These are phyloP conservation scores for Cryphonectria parasitica DNA, from an alignment of 2,329 filamentous ascomycete genomes.

Conservation along the genomic window DNA sequence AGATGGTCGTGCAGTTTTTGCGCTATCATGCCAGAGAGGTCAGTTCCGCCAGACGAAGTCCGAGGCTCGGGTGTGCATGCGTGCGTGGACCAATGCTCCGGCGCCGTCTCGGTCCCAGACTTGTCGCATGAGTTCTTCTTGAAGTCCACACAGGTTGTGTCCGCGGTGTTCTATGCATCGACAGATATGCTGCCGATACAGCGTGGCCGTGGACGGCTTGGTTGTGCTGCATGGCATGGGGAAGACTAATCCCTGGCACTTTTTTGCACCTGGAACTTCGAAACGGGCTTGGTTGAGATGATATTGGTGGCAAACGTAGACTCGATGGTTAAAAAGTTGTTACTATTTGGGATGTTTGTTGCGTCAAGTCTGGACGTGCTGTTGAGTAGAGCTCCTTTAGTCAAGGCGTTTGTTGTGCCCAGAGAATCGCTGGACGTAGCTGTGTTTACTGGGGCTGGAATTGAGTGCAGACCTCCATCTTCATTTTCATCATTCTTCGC, in stretches of 20 bases:
- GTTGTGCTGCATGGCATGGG: neutral
- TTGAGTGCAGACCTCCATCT: neutral
- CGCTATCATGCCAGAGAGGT: neutral
- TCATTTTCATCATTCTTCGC: neutral
- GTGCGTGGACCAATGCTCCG: neutral
- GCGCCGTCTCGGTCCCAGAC: neutral
- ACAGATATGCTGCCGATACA: too few species aligned
- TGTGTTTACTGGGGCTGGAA: neutral
- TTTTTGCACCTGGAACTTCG: neutral
- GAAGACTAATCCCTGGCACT: neutral
- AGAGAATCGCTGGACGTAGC: too few species aligned
- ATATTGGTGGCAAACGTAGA: neutral
- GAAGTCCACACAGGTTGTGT: too few species aligned
- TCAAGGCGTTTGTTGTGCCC: neutral
- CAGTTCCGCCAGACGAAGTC: neutral
- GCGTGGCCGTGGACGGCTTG: neutral
- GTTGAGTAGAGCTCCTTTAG: too few species aligned
- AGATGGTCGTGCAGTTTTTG: neutral
- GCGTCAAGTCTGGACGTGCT: too few species aligned
- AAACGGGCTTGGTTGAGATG: neutral
- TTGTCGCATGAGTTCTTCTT: too few species aligned
- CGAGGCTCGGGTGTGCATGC: neutral
- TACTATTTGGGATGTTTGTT: too few species aligned
- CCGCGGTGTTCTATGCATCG: too few species aligned
- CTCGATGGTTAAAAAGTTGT: too few species aligned